Evolutionary conservation across 441 rosid genomes (phyloP), one percentile per base, ranked within the genome.

Genomic region (Gossypium laxum): DNA sequence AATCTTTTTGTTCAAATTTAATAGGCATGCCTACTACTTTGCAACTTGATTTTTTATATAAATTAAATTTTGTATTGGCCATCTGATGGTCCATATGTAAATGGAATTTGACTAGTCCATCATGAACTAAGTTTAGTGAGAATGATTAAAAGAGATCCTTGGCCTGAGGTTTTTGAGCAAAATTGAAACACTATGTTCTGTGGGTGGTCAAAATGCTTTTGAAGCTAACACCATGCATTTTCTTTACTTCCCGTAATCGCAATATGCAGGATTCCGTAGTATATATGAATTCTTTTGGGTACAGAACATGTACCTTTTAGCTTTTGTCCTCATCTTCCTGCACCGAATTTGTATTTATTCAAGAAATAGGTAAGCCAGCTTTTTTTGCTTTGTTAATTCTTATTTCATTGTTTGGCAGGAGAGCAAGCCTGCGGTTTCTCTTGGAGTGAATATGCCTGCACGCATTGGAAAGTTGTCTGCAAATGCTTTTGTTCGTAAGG

Each of bases 401-500:
- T 68, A 45, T 57, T 24, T 66, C 26, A 17, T 64, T 70, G 28
- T 70, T 66, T 0, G 26, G 63, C 80, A 85, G 89, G 84, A 73
- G 55, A 74, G 79, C 73, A 86, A 86, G 74, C 79, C 69, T 69
- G 78, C 54, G 41, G 81, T 73, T 68, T 11, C 79, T 59, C 79
- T 69, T 55, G 82, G 80, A 67, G 76, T 71, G 45, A 72, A 77
- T 78, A 59, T 86, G 73, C 77, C 81, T 76, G 71, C 76, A 7
- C 85, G 68, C 70, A 79, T 80, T 70, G 82, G 79, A 69, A 88
- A 84, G 75, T 72, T 80, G 69, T 86, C 96, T 22, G 75, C 83
- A 60, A 89, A 85, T 77, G 74, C 79, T 72, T 87, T 89, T 81
- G 85, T 86, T 81, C 70, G 26, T 65, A 89, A 91, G 97, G 98